Evolutionary conservation across 495 filamentous ascomycete species (phyloP).

Genomic region (Lasiosphaeris hirsuta): DNA sequence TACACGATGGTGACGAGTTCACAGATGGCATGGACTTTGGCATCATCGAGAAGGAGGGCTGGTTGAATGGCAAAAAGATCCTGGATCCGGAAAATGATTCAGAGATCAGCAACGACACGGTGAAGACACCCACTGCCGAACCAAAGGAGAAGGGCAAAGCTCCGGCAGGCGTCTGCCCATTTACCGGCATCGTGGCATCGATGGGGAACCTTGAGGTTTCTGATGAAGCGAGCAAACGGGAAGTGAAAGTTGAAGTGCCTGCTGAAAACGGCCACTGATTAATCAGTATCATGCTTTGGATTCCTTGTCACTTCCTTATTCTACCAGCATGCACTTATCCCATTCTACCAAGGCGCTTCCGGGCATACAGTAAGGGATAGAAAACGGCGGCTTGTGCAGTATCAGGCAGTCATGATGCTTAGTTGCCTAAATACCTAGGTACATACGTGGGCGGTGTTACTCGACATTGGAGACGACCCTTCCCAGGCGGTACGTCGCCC

Average conservation of each 20-base stretch:
- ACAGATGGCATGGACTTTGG: constrained; percentile 55
- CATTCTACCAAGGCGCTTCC: too few species aligned
- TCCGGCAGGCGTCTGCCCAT: constrained; percentile 21
- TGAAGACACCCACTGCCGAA: background rate
- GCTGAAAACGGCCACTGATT: too few species aligned
- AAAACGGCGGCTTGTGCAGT: too few species aligned
- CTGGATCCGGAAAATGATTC: constrained; percentile 23
- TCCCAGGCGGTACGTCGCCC: too few species aligned
- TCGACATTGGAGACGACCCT: too few species aligned
- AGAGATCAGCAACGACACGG: constrained; percentile 17
- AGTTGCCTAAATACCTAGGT: too few species aligned
- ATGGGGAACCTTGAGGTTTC: constrained; percentile 13
- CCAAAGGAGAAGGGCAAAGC: background rate
- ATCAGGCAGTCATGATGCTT: too few species aligned
- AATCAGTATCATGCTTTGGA: too few species aligned
- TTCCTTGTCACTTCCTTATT: too few species aligned
- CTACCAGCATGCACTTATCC: too few species aligned
- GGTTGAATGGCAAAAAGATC: constrained; percentile 45
- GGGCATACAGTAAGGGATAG: too few species aligned
- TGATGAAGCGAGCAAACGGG: background rate
- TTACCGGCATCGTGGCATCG: constrained; percentile 15
- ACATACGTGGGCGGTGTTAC: too few species aligned
- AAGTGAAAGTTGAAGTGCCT: background rate
- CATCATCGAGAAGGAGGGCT: constrained; percentile 61
- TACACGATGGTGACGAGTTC: constrained; percentile 68